Percentiles rank a stretch among this genome's conserved stretches.
phyloP scores from a whole-genome alignment of 139 green algal species.

The Limnomonas spitsbergensis region DNA sequence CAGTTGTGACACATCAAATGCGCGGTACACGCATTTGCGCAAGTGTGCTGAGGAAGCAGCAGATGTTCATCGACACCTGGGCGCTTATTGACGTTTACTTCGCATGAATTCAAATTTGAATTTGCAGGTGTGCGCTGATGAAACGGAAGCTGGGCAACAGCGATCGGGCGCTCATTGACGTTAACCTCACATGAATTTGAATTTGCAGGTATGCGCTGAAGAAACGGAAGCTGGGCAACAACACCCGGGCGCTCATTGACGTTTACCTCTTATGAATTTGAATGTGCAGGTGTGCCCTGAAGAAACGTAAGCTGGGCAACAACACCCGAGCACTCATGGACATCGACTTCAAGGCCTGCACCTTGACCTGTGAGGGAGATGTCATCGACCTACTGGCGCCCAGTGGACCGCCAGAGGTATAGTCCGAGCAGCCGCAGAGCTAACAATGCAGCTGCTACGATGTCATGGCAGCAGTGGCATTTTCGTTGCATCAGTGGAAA shows the following conservation, averaged over 20 bases:
- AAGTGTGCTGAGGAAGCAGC: not conserved
- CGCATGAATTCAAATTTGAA: not conserved
- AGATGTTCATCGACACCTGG: not conserved
- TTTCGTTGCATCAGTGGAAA: too few relatives aligned
- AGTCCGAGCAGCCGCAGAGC: too few relatives aligned
- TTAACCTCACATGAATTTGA: not conserved
- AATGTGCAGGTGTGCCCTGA: not conserved
- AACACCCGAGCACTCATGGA: not conserved
- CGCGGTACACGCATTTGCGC: too few relatives aligned
- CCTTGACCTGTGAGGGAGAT: not conserved
- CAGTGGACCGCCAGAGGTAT: too few relatives aligned
- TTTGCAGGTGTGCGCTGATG: constrained; percentile 2
- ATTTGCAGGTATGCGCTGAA: not conserved
- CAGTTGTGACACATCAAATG: too few relatives aligned
- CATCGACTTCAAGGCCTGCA: not conserved
- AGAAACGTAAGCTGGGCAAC: not conserved
- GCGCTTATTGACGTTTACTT: not conserved
- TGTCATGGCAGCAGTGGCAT: too few relatives aligned
- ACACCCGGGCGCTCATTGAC: not conserved
- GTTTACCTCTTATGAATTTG: not conserved
- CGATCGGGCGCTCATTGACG: not conserved
- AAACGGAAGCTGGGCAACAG: not conserved
- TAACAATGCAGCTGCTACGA: too few relatives aligned
- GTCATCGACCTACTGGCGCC: not conserved
- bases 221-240: not conserved